These are phyloP conservation scores for Wallacemonas sp. DNA, from an alignment of 208 protist species.

Conservation along the genomic window DNA sequence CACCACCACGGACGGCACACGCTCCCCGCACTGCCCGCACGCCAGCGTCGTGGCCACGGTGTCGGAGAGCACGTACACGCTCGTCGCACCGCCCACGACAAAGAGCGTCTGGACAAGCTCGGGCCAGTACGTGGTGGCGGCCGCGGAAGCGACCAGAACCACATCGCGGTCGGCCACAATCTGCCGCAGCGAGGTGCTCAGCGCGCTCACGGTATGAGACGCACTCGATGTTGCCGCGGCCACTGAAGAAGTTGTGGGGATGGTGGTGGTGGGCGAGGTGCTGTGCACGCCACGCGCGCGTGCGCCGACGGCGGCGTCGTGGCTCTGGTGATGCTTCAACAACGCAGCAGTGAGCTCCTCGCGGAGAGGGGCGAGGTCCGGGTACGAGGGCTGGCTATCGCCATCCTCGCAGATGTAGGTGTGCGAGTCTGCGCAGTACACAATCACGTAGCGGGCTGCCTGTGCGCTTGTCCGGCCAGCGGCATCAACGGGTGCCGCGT, in stretches of 20 bases:
- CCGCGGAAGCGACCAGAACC: constrained; percentile 44
- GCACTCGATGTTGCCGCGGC: background rate
- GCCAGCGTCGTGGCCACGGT: constrained; percentile 53
- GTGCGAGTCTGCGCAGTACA: constrained; percentile 31
- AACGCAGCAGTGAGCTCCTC: constrained; percentile 16
- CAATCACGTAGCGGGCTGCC: constrained; percentile 9
- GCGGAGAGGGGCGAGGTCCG: constrained; percentile 21
- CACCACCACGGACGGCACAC: constrained; percentile 24
- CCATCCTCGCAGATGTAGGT: constrained; percentile 48
- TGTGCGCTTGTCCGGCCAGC: too few species aligned
- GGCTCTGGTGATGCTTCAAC: background rate
- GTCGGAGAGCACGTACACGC: constrained; percentile 61
- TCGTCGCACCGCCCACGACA: constrained; percentile 15
- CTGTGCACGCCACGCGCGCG: too few species aligned
- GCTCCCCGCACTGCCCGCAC: constrained; percentile 26
- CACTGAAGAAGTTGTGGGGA: too few species aligned
- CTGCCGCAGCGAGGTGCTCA: constrained; percentile 25
- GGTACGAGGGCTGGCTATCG: constrained; percentile 45
- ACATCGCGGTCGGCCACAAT: constrained; percentile 33
- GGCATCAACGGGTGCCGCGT: too few species aligned
- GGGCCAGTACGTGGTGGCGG: constrained; percentile 26
- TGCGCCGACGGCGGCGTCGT: background rate
- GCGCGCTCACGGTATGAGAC: background rate
- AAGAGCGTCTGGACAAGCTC: constrained; percentile 38
- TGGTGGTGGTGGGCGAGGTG: too few species aligned